A percentile compares a stretch with the other conserved stretches of the same genome.
These are phyloP conservation scores for Epichloe uncinata DNA, from an alignment of 2,329 filamentous ascomycete species.

Conservation along the genomic window DNA sequence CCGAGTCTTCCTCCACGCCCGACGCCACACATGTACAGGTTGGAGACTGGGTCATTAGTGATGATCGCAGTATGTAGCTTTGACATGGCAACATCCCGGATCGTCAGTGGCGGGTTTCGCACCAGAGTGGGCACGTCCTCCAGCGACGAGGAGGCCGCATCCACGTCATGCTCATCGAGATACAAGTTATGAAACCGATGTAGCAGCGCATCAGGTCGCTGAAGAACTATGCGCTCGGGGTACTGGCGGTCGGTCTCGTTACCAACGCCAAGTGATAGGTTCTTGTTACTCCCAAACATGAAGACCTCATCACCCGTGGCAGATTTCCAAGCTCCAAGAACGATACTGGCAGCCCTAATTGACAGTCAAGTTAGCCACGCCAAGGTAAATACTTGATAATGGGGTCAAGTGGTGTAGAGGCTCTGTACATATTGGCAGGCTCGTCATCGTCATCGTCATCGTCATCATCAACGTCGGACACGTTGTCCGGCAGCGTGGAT, in stretches of 20 bases:
- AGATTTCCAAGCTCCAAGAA: constrained; percentile 9
- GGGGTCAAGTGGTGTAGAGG: neutral
- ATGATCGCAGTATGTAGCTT: constrained; percentile 86
- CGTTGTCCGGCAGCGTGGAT: constrained; percentile 35
- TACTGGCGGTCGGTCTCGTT: constrained; percentile 91
- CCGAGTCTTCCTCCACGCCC: constrained; percentile 83
- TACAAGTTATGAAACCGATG: constrained; percentile 60
- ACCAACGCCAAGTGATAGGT: constrained; percentile 82
- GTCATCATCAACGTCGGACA: constrained; percentile 44
- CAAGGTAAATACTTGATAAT: neutral
- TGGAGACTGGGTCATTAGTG: constrained; percentile 75
- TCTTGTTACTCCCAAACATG: constrained; percentile 93
- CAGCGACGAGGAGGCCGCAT: constrained; percentile 15
- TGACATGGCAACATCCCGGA: constrained; percentile 74
- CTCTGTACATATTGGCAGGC: constrained; percentile 16
- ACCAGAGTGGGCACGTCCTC: constrained; percentile 59
- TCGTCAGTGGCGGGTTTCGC: constrained; percentile 55
- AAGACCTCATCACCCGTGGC: constrained; percentile 68
- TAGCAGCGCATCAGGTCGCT: constrained; percentile 65
- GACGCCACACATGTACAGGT: constrained; percentile 86
- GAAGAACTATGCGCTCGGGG: constrained; percentile 68
- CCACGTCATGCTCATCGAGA: constrained; percentile 32
- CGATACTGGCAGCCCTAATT: constrained; percentile 10
- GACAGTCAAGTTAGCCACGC: neutral
- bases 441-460: constrained; percentile 32